Percentiles rank a stretch among this genome's conserved stretches.
Evolutionary conservation across 2,329 filamentous ascomycete genomes (phyloP).

Genomic region (Phyllosticta capitalensis): DNA sequence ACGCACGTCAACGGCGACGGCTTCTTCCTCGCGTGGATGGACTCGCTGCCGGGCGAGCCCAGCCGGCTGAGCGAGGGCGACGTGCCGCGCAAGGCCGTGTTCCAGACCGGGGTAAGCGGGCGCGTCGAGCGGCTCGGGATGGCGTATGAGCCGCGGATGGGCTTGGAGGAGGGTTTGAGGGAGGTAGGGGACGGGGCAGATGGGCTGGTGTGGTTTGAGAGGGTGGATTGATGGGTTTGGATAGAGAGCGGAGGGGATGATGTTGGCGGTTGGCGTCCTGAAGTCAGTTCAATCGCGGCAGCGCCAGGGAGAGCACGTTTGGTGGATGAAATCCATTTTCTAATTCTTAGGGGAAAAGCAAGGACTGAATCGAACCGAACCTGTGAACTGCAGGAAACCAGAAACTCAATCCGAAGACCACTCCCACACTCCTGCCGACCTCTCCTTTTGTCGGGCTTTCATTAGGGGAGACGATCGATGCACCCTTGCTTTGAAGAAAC

Average conservation of each 20-base stretch:
- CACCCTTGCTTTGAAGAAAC: not conserved
- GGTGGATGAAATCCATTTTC: not conserved
- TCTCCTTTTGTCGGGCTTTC: too few relatives aligned
- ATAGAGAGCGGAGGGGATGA: too few relatives aligned
- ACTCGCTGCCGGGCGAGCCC: not conserved
- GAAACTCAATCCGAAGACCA: not conserved
- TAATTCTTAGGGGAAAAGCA: not conserved
- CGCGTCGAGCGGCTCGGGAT: not conserved
- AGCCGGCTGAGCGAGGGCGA: not conserved
- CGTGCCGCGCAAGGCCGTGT: not conserved
- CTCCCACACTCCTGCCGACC: too few relatives aligned
- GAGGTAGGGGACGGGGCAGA: not conserved
- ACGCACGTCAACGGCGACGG: conserved; percentile 4
- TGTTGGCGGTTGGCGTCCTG: not conserved
- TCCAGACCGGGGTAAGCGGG: not conserved
- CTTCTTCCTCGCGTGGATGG: conserved; percentile 4
- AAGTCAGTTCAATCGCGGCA: too few relatives aligned
- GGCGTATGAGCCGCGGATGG: conserved; percentile 5
- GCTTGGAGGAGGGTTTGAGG: not conserved
- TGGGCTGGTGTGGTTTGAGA: not conserved
- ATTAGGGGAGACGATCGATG: not conserved
- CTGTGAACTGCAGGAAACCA: not conserved
- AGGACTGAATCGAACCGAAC: not conserved
- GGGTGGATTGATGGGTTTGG: not conserved
- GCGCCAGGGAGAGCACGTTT: not conserved